Conservation (phyloP, 2,329 filamentous ascomycete species). For the Colletotrichum nymphaeae region DNA sequence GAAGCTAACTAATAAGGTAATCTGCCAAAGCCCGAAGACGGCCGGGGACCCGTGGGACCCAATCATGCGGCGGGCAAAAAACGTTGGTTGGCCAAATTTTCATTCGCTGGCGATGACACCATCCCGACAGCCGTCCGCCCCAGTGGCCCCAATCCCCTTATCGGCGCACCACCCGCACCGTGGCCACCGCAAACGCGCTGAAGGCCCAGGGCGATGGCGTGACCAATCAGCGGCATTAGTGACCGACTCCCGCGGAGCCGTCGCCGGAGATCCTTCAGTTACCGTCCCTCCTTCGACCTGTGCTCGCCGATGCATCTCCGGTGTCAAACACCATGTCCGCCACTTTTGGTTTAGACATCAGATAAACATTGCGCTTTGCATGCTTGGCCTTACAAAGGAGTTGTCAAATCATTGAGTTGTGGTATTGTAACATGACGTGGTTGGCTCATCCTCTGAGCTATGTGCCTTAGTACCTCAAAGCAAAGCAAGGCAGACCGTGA, state of each 20-base stretch:
- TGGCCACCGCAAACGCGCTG: background rate
- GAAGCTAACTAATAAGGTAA: background rate
- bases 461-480: background rate
- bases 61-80: conserved; percentile 32
- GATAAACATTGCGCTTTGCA: background rate
- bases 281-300: background rate
- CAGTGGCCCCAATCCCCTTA: background rate
- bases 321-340: background rate
- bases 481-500: background rate
- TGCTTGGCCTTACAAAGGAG: background rate
- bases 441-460: background rate
- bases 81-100: conserved; percentile 29
- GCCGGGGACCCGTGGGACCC: conserved; percentile 6
- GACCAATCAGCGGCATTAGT: conserved; percentile 35
- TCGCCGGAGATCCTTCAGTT: conserved; percentile 31
- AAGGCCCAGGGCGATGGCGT: background rate
- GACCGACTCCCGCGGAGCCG: conserved; percentile 35
- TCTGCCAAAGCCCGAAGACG: conserved; percentile 13
- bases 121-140: conserved; percentile 33
- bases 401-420: conserved; percentile 13
- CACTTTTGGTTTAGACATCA: background rate
- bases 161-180: conserved; percentile 1
- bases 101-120: conserved; percentile 35
- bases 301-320: conserved; percentile 20
- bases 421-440: conserved; percentile 18